These are phyloP conservation scores for Solanum appendiculatum DNA, from an alignment of 257 asterid genomes.

Conservation along the genomic window DNA sequence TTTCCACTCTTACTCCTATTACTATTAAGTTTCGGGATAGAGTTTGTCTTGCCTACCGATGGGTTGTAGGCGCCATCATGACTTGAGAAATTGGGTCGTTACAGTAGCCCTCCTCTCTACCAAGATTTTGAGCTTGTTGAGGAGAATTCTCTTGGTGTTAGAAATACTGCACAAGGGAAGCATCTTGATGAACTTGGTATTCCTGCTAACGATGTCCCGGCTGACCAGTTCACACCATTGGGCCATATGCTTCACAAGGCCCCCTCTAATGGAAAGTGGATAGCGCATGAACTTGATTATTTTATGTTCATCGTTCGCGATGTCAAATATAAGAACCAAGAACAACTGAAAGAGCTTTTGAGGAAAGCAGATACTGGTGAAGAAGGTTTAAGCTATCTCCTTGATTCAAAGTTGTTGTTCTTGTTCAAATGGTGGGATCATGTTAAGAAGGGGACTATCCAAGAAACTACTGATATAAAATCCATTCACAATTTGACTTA, in stretches of 20 bases:
- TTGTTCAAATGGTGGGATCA: conserved; percentile 94
- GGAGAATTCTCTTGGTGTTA: conserved; percentile 77
- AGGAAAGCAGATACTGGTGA: conserved; percentile 80
- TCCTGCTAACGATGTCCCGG: conserved; percentile 74
- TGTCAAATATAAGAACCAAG: conserved; percentile 59
- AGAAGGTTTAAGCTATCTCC: conserved; percentile 79
- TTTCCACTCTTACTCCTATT: no score
- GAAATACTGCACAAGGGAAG: conserved; percentile 97
- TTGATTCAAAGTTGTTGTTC: conserved; percentile 84
- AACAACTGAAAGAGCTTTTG: conserved; percentile 57
- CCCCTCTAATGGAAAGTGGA: conserved; percentile 96
- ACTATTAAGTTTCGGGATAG: no score
- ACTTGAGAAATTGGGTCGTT: no score
- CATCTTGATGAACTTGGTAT: conserved; percentile 87
- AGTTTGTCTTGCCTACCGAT: no score
- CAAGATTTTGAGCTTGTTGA: conserved; percentile 84
- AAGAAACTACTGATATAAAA: conserved; percentile 57
- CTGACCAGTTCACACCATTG: no score
- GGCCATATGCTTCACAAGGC: conserved; percentile 94
- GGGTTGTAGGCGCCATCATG: no score
- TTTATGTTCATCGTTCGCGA: conserved; percentile 81
- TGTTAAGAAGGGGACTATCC: conserved; percentile 54
- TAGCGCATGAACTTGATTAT: conserved; percentile 93
- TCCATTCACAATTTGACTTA: conserved; percentile 63
- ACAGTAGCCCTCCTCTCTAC: conserved; percentile 88